Evolutionary conservation across 176 grass and related monocot genomes (phyloP).

Genomic region (Eleusine coracana): DNA sequence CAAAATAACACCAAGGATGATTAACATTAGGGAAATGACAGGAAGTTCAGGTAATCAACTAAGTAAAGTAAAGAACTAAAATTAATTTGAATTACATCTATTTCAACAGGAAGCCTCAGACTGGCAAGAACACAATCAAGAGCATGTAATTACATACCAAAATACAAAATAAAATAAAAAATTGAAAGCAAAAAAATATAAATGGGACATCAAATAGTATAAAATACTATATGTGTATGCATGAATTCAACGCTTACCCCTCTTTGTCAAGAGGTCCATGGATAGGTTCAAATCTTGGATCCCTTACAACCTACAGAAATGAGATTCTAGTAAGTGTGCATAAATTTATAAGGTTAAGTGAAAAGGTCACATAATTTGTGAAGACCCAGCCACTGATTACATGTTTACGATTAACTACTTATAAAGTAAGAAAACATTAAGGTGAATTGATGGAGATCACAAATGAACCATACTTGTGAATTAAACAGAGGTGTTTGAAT

Average conservation of each 20-base stretch:
- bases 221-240: not conserved
- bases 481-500: no score
- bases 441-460: not conserved
- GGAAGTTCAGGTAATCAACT: not conserved
- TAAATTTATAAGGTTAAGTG: slow-evolving; percentile 10
- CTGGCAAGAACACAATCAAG: not conserved
- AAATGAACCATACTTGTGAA: not conserved
- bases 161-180: not conserved
- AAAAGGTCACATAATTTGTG: not conserved
- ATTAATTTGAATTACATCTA: not conserved
- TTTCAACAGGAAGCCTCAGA: slow-evolving; percentile 6
- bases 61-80: not conserved
- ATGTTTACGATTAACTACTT: not conserved
- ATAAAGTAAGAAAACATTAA: not conserved
- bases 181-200: not conserved
- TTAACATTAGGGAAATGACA: not conserved
- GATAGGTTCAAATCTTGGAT: slow-evolving; percentile 85
- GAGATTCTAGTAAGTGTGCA: slow-evolving; percentile 6
- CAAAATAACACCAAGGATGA: slow-evolving; percentile 4
- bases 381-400: not conserved
- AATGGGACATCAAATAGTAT: not conserved
- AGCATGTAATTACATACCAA: not conserved
- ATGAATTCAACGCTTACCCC: slow-evolving; percentile 50
- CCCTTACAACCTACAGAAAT: slow-evolving; percentile 62
- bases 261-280: slow-evolving; percentile 83